Base-by-base conservation (phyloP, 345 rosid species). In the Dimocarpus longan region DNA sequence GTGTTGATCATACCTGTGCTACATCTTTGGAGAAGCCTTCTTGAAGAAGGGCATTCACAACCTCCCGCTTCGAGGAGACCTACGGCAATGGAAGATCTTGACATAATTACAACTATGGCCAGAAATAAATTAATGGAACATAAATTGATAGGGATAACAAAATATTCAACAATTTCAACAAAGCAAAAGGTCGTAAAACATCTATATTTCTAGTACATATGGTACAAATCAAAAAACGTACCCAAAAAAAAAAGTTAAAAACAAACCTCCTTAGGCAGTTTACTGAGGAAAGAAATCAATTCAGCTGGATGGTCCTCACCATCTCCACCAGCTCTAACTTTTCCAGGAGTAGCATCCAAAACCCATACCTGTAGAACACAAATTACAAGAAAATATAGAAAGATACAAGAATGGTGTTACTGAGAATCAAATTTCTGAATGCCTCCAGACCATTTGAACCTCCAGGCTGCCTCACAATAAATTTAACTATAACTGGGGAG, bases 321-420 rank as follows among this genome's bases (percentile, higher is more conserved):
- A 85, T 91, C 91, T 82, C 91, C 91, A 82, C 95, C 96, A 73
- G 95, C 91, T 71, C 91, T 85, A 70, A 93, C 98, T 86, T 91
- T 92, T 76, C 99, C 99, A 78, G 99, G 99, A 79, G 96, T 95
- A 70, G 99, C 94, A 90, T 95, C 99, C 78, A 95, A 85, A 75
- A 92, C 95, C 99, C 99, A 95, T 72, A 87, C 98, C 99, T 95
- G 56, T 1, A 74, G 56, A 46, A 81, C 66, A 66, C 43, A 75
- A 52, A 68, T 43, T 52, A 75, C 40, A 50, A 67, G 11, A 44
- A 26, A 19, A 28, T 71, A 46, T 0, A 15, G 40, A n/a, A 66
- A 66, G 21, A 8, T 50, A 67, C 5, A 56, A 68, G 12, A 52
- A 19, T 28, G 48, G 56, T 18, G 24, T 57, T 28, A 32, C 16